Evolutionary conservation across 2,329 filamentous ascomycete genomes (phyloP).

Genomic region (Sarocladium brachiariae): DNA sequence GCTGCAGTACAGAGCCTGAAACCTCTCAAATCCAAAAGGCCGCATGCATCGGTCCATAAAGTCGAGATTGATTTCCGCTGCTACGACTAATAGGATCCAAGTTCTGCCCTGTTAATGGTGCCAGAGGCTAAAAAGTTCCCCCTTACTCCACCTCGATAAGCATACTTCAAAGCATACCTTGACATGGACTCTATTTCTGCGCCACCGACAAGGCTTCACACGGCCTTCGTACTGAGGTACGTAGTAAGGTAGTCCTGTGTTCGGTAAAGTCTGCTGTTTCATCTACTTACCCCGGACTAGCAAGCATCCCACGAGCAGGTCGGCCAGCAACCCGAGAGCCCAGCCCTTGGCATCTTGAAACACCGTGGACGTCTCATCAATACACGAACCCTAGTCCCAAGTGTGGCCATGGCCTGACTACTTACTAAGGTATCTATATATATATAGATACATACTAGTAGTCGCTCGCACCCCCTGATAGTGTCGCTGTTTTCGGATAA

Average conservation of each 20-base stretch:
- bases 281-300: constrained; percentile 2
- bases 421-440: no score
- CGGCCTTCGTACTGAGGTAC: no score
- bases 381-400: constrained; percentile 1
- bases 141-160: not conserved
- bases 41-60: not conserved
- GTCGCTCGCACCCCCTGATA: no score
- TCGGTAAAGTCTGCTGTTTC: not conserved
- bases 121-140: not conserved
- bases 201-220: no score
- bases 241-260: no score
- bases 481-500: no score
- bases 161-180: not conserved
- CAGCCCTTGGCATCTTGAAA: constrained; percentile 8
- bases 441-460: no score
- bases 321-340: constrained; percentile 6
- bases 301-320: not conserved
- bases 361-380: constrained; percentile 2
- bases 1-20: not conserved
- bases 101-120: not conserved
- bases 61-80: no score
- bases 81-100: no score
- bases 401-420: not conserved
- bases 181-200: not conserved
- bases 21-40: not conserved